A percentile compares a stretch with the other conserved stretches of the same genome.
Conservation (phyloP, 1,139 yeast genomes). For the Candida tropicalis region DNA sequence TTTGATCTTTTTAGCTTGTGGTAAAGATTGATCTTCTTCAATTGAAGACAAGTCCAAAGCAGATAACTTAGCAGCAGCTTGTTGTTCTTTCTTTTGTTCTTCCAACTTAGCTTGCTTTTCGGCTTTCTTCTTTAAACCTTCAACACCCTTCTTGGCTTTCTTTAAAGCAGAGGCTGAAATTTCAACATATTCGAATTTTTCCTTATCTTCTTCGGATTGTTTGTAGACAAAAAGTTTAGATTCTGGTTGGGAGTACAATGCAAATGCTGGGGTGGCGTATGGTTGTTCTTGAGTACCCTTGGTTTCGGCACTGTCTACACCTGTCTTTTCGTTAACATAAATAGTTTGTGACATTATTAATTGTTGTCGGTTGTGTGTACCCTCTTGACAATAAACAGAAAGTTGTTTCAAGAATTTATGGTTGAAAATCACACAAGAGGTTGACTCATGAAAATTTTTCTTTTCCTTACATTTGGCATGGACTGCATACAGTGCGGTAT, state of each 20-base stretch:
- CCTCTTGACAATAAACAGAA: not conserved
- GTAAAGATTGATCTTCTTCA: slow-evolving; percentile 71
- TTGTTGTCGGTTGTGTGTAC: not conserved
- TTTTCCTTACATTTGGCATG: not conserved
- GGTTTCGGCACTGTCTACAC: slow-evolving; percentile 58
- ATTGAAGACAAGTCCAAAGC: slow-evolving; percentile 73
- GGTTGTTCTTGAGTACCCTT: slow-evolving; percentile 72
- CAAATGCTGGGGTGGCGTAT: slow-evolving; percentile 82
- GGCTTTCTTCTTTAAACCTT: slow-evolving; percentile 84
- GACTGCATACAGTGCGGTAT: not conserved
- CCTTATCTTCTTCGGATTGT: slow-evolving; percentile 50
- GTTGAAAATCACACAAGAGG: not conserved
- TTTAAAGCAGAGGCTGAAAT: slow-evolving; percentile 93
- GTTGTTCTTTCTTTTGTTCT: slow-evolving; percentile 60
- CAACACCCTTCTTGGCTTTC: slow-evolving; percentile 96
- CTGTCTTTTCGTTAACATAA: slow-evolving; percentile 74
- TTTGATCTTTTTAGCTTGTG: slow-evolving; percentile 69
- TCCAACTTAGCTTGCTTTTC: slow-evolving; percentile 76
- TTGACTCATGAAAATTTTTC: slow-evolving; percentile 6
- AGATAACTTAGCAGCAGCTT: slow-evolving; percentile 70
- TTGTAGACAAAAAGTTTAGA: slow-evolving; percentile 68
- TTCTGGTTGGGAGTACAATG: slow-evolving; percentile 60
- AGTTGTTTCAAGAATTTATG: no score
- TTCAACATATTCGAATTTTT: slow-evolving; percentile 62
- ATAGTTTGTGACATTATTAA: slow-evolving; percentile 31